Conservation (phyloP, 768 basidiomycete genomes). For the Kwoniella dejecticola region DNA sequence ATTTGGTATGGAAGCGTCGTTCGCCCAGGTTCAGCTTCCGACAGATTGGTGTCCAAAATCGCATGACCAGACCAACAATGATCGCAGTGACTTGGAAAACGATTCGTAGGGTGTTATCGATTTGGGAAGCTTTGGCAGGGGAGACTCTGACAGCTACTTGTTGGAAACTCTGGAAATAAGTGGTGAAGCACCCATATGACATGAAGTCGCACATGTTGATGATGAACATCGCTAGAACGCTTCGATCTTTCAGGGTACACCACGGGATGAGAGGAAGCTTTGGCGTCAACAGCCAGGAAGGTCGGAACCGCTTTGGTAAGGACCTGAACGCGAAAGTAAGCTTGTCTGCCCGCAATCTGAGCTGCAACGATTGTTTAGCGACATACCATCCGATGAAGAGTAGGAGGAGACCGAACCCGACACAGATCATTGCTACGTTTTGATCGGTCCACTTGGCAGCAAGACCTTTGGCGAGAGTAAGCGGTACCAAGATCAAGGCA, state of each 20-base stretch:
- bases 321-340: neutral
- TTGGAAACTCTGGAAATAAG: slow-evolving; percentile 13
- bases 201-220: slow-evolving; percentile 22
- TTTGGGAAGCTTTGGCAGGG: slow-evolving; percentile 5
- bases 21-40: slow-evolving; percentile 4
- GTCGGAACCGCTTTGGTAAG: slow-evolving; percentile 9
- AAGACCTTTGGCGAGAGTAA: slow-evolving; percentile 11
- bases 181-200: slow-evolving; percentile 20
- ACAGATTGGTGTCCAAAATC: slow-evolving; percentile 18
- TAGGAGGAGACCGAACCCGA: slow-evolving; percentile 8
- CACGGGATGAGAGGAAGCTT: slow-evolving; percentile 11
- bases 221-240: slow-evolving; percentile 16
- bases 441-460: slow-evolving; percentile 14
- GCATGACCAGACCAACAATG: slow-evolving; percentile 7
- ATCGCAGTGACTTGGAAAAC: slow-evolving; percentile 12
- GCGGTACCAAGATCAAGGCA: slow-evolving; percentile 10
- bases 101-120: slow-evolving; percentile 15
- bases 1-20: slow-evolving; percentile 12
- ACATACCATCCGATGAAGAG: slow-evolving; percentile 13
- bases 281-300: slow-evolving; percentile 6
- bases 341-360: neutral
- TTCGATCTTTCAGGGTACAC: slow-evolving; percentile 13
- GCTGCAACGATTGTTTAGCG: neutral
- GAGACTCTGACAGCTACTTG: slow-evolving; percentile 15
- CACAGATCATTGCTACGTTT: slow-evolving; percentile 20